phyloP scores from a whole-genome alignment of 371 early-diverging fungal species.

The Saksenaea vasiformis region DNA sequence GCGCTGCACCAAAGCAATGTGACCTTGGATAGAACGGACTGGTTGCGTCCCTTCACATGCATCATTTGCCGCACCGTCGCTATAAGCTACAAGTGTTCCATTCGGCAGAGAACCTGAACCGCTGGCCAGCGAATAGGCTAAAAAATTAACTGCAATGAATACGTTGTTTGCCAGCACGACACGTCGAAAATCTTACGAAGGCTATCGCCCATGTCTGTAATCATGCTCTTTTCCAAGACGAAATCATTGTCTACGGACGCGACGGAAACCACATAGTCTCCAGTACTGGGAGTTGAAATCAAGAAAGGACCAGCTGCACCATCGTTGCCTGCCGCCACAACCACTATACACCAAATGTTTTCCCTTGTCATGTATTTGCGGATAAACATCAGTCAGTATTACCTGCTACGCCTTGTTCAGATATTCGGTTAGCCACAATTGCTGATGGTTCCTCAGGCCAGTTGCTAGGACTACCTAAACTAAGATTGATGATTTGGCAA shows the following conservation, averaged over 20 bases:
- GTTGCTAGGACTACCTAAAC: slow-evolving; percentile 66
- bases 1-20: slow-evolving; percentile 56
- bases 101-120: slow-evolving; percentile 22
- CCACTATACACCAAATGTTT: slow-evolving; percentile 29
- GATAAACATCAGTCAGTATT: neutral
- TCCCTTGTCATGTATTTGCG: neutral
- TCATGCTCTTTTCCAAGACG: slow-evolving; percentile 22
- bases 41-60: slow-evolving; percentile 27
- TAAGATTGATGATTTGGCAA: slow-evolving; percentile 70
- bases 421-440: slow-evolving; percentile 51
- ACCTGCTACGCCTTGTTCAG: slow-evolving; percentile 35
- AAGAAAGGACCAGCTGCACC: slow-evolving; percentile 58
- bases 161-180: too few species aligned
- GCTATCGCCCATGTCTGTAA: slow-evolving; percentile 9
- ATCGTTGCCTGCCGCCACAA: slow-evolving; percentile 68
- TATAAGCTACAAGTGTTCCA: slow-evolving; percentile 33
- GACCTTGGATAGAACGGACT: slow-evolving; percentile 27
- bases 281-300: slow-evolving; percentile 57
- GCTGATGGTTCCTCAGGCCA: slow-evolving; percentile 62
- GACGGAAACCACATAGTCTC: slow-evolving; percentile 51
- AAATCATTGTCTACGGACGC: slow-evolving; percentile 63
- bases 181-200: slow-evolving; percentile 21
- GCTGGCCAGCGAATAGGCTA: slow-evolving; percentile 33
- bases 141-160: neutral
- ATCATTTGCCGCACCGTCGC: neutral